Evolutionary conservation across 768 basidiomycete species (phyloP).

Genomic region (Podaxis carcinomalis): DNA sequence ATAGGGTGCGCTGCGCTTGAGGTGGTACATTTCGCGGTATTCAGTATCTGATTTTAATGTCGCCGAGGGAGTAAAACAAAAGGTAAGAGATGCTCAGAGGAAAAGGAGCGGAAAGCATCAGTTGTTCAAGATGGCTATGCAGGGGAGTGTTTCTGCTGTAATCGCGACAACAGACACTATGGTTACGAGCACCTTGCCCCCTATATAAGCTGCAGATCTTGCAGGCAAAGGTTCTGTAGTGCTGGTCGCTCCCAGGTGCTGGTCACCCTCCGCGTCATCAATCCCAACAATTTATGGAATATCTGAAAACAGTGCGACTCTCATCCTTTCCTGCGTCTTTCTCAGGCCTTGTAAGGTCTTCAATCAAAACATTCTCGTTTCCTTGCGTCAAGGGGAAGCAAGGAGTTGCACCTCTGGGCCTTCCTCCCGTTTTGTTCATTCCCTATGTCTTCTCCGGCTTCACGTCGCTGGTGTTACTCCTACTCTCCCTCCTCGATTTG

Average conservation of each 20-base stretch:
- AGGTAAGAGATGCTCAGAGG: neutral
- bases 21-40: neutral
- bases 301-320: neutral
- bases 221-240: neutral
- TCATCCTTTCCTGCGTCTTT: neutral
- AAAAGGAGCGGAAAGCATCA: neutral
- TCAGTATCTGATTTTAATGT: neutral
- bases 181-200: neutral
- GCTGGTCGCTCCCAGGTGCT: constrained; percentile 4
- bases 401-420: neutral
- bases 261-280: neutral
- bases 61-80: neutral
- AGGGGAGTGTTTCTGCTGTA: neutral
- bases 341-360: neutral
- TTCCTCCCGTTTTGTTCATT: neutral
- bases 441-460: neutral
- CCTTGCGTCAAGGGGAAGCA: neutral
- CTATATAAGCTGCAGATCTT: neutral
- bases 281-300: neutral
- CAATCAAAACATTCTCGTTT: neutral
- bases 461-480: neutral
- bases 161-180: neutral
- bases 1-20: neutral
- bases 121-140: neutral
- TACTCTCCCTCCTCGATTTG: constrained; percentile 1